Percentiles rank a stretch among this genome's conserved stretches.
These are phyloP conservation scores for Suillus fuscotomentosus DNA, from an alignment of 768 basidiomycete species.

Conservation along the genomic window DNA sequence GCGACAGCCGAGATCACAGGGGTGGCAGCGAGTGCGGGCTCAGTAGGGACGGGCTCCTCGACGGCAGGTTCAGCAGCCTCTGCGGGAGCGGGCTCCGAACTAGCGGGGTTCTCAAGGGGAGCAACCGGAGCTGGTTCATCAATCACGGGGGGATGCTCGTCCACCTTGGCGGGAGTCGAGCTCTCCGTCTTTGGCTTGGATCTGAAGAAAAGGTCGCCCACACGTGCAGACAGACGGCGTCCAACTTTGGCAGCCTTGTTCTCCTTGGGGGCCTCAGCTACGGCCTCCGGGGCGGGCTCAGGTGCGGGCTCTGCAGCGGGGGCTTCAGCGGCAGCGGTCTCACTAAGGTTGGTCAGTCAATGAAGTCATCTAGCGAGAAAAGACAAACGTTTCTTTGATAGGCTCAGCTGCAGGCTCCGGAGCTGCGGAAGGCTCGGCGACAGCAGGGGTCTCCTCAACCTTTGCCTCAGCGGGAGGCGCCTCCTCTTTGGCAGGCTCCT, in stretches of 20 bases:
- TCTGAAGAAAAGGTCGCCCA: slow-evolving; percentile 88
- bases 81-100: slow-evolving; percentile 38
- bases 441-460: slow-evolving; percentile 44
- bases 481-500: slow-evolving; percentile 35
- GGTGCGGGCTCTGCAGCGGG: slow-evolving; percentile 24
- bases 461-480: slow-evolving; percentile 31
- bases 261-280: slow-evolving; percentile 46
- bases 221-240: slow-evolving; percentile 82
- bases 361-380: neutral
- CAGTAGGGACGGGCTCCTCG: slow-evolving; percentile 22
- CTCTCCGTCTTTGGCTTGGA: slow-evolving; percentile 64
- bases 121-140: slow-evolving; percentile 81
- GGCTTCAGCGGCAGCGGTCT: slow-evolving; percentile 36
- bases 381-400: slow-evolving; percentile 69
- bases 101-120: slow-evolving; percentile 78
- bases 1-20: slow-evolving; percentile 80
- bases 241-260: slow-evolving; percentile 61
- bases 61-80: slow-evolving; percentile 34
- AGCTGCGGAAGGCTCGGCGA: slow-evolving; percentile 26
- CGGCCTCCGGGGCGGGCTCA: slow-evolving; percentile 32
- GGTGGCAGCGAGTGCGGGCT: slow-evolving; percentile 47
- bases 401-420: slow-evolving; percentile 47
- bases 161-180: slow-evolving; percentile 73
- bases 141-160: slow-evolving; percentile 86
- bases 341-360: slow-evolving; percentile 30